phyloP scores from a whole-genome alignment of 2,329 filamentous ascomycete species.

The Rhynchosporium agropyri region DNA sequence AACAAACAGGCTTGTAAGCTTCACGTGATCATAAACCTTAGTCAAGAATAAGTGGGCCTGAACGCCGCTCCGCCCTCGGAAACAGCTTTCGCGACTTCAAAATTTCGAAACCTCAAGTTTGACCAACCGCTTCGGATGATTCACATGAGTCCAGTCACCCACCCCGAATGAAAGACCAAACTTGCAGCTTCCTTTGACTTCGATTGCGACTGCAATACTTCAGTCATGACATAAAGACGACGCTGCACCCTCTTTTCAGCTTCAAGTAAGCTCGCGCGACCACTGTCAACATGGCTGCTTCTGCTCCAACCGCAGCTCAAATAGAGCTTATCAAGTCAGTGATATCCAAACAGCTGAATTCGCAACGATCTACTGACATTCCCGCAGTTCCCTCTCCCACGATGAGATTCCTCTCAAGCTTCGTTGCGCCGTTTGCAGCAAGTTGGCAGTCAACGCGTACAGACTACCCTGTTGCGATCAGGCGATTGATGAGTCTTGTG shows the following conservation, averaged over 20 bases:
- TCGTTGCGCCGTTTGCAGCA: slow-evolving; percentile 91
- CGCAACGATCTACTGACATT: slow-evolving; percentile 23
- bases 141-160: neutral
- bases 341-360: neutral
- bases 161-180: neutral
- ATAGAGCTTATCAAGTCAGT: slow-evolving; percentile 42
- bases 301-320: slow-evolving; percentile 39
- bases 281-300: slow-evolving; percentile 37
- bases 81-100: neutral
- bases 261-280: slow-evolving; percentile 13
- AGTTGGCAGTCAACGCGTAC: slow-evolving; percentile 86
- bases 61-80: neutral
- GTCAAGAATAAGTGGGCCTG: neutral
- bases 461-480: slow-evolving; percentile 94
- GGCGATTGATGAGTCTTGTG: slow-evolving; percentile 89
- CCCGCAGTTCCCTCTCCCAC: slow-evolving; percentile 40
- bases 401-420: slow-evolving; percentile 96
- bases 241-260: neutral
- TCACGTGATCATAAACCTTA: neutral
- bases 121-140: neutral
- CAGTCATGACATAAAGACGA: slow-evolving; percentile 20
- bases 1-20: neutral
- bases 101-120: neutral
- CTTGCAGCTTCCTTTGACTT: neutral
- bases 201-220: slow-evolving; percentile 6